Conservation (phyloP, 129 eudicot genomes). For the Cynara cardunculus region DNA sequence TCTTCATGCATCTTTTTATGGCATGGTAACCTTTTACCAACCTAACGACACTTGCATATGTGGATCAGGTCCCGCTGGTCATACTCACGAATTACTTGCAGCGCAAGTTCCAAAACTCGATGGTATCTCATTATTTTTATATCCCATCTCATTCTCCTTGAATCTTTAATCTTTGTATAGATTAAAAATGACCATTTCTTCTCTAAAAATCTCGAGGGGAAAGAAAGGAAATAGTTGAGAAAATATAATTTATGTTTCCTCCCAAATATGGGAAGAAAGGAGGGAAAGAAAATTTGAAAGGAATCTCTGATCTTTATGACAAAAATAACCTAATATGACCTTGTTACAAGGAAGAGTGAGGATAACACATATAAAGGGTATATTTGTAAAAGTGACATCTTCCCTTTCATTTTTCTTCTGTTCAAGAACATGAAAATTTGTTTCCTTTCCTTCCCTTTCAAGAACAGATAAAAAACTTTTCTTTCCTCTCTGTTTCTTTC, state of each 20-base stretch:
- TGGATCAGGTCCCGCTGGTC: slow-evolving; percentile 84
- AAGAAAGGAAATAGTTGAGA: background rate
- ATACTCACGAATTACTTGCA: slow-evolving; percentile 72
- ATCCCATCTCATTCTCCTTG: background rate
- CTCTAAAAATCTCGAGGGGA: too few species aligned
- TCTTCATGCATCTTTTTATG: background rate
- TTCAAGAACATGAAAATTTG: too few species aligned
- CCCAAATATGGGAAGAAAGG: background rate
- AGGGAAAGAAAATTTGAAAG: background rate
- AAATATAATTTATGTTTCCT: background rate
- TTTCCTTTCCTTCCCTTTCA: too few species aligned
- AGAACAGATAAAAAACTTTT: too few species aligned
- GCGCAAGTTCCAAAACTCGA: slow-evolving; percentile 76
- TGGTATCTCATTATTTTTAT: slow-evolving; percentile 48
- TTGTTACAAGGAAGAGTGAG: background rate
- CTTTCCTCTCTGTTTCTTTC: background rate
- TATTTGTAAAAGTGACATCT: background rate
- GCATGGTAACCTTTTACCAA: background rate
- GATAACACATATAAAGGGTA: background rate
- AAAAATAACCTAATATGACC: background rate
- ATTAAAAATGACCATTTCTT: background rate
- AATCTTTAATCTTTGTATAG: background rate
- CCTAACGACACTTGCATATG: background rate
- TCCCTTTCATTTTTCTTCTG: background rate
- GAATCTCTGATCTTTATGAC: background rate